Evolutionary conservation across 805 yeast genomes (phyloP).

Genomic region (Wickerhamiella vanderwaltii): DNA sequence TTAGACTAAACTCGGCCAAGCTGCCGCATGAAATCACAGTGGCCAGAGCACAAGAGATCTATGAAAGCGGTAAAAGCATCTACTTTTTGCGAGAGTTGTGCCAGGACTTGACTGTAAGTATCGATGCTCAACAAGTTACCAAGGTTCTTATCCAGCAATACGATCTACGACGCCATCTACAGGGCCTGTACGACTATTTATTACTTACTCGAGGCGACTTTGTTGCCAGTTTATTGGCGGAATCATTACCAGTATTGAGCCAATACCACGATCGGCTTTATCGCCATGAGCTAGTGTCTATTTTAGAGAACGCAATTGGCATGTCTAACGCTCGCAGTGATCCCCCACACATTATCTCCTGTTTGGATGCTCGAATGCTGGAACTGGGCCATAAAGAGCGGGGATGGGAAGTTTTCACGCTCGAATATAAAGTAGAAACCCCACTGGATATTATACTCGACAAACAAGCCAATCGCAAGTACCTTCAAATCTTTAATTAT

Average conservation of each 20-base stretch:
- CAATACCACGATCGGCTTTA: constrained; percentile 54
- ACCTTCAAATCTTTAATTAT: constrained; percentile 72
- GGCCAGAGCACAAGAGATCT: constrained; percentile 23
- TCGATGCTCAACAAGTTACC: background rate
- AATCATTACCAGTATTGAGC: constrained; percentile 41
- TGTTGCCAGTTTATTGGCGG: constrained; percentile 47
- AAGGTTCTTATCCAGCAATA: constrained; percentile 42
- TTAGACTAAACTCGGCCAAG: constrained; percentile 19
- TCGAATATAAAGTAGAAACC: constrained; percentile 48
- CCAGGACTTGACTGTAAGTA: constrained; percentile 9
- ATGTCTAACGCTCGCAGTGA: constrained; percentile 27
- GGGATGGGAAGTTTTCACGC: constrained; percentile 89
- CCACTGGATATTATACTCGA: constrained; percentile 50
- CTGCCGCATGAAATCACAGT: constrained; percentile 32
- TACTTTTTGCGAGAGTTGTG: constrained; percentile 54
- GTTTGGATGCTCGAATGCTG: constrained; percentile 73
- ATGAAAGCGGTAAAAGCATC: constrained; percentile 54
- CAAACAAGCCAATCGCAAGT: constrained; percentile 35
- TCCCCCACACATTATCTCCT: constrained; percentile 32
- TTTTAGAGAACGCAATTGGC: constrained; percentile 51
- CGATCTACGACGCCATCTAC: constrained; percentile 42
- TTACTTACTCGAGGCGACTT: constrained; percentile 74
- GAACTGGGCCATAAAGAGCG: constrained; percentile 47
- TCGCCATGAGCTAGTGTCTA: constrained; percentile 50
- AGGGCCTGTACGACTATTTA: constrained; percentile 50